Base-by-base conservation (phyloP, 805 yeast genomes). In the Teunomyces barrocoloradensis region DNA sequence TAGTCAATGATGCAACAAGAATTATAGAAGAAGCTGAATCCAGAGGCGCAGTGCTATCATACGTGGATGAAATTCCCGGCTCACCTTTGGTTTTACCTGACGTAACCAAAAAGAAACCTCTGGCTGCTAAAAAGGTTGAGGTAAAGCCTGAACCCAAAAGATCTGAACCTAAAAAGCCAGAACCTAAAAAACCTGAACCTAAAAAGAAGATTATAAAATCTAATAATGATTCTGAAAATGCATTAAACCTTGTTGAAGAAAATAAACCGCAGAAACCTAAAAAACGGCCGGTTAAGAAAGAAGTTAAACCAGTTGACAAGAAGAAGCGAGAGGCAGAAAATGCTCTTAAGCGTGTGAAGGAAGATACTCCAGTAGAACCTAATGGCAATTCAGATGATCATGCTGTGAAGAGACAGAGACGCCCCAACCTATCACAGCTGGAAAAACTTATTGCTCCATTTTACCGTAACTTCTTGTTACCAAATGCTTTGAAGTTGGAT, bases 1-100 rank as follows among this genome's bases (percentile, higher is more conserved):
- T 80, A 29, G 61, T 82, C 0, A 75, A 74, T 29, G 97, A 90
- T 64, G 70, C 87, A 1, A 80, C 77, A 41, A 53, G 62, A 36
- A 82, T 85, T 25, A 50, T 78, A 5, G 69, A 68, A 13, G 81
- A 83, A 39, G 75, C 86, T 25, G 77, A 73, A 29, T 44, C 47
- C 0, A 51, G 46, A 29, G 63, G 61, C 3, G 54, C 51, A 3
- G 41, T 59, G 2, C 38, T 59, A 5, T 53, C 63, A 2, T 59
- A 59, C 37, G 66, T 62, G 6, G 43, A 46, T 9, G 45, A 36
- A 5, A 17, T 23, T 9, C 28, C 40, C 12, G 40, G 28, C 3
- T 4, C 25, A 5, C 40, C 40, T 4, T 23, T 23, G 13, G 18
- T 37, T 3, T 37, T 37, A 29, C 40, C 40, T n/a, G 40, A 23